Base-by-base conservation (phyloP, 805 yeast species). In the Candida peoriensis region DNA sequence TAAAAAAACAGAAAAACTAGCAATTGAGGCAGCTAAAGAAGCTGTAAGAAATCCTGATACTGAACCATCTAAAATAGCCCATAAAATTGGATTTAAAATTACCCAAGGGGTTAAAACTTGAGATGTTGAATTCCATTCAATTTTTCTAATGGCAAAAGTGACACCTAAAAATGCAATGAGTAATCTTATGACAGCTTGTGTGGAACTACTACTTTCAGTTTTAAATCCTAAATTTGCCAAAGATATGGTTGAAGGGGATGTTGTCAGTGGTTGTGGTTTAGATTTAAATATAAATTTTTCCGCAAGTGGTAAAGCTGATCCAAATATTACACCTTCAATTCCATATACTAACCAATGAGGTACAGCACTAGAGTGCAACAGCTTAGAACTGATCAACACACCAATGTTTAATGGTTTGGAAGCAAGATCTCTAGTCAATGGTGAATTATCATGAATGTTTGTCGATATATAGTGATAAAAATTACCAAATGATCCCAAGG, bases 61-160 rank as follows among this genome's bases (percentile, higher is more conserved):
- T 3, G 83, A 70, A 2, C 81, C 78, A 50, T 79, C 87, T 33
- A 79, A 65, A 32, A 78, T 59, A 34, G 74, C 50, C 88, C 90
- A 81, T 21, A 82, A 61, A 5, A 81, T 72, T 1, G 82, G 72
- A 55, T 78, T 79, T 36, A 80, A 60, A 16, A 76, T 55, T 10
- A 76, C 63, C 81, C 86, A 81, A 4, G 78, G 66, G 28, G 73
- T 58, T 4, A 81, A 68, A 10, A 82, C 80, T 48, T 83, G 88
- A 28, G 76, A 58, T 14, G 78, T 68, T 0, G 81, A 71, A 32
- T 68, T 59, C 90, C 90, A 82, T 47, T 78, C 81, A 24, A 79
- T 64, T 43, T 74, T 77, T 46, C 84, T 69, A 22, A 83, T 69
- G 17, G 86, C 87, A 49, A 77, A 82, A 5, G 78, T 69, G 23